Evolutionary conservation across 805 yeast species (phyloP).

Genomic region (Sungouiozyma intestinalis): DNA sequence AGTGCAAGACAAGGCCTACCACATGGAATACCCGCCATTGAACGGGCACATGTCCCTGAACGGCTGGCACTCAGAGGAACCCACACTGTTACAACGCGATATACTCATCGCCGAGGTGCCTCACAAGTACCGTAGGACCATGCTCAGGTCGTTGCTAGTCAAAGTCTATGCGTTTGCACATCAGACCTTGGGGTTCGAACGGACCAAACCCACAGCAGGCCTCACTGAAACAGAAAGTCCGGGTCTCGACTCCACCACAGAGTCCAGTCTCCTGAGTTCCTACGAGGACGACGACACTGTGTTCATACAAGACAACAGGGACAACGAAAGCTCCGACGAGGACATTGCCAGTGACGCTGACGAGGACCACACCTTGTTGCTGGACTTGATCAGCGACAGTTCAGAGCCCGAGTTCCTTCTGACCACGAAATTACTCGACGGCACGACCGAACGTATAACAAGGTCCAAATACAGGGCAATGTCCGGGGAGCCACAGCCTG

Average conservation of each 20-base stretch:
- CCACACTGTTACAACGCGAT: too few relatives aligned
- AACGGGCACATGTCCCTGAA: not conserved
- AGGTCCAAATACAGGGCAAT: not conserved
- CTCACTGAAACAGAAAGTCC: too few relatives aligned
- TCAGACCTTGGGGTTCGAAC: too few relatives aligned
- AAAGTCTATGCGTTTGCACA: too few relatives aligned
- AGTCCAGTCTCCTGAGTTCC: too few relatives aligned
- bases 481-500: not conserved
- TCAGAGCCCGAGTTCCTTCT: not conserved
- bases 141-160: too few relatives aligned
- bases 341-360: not conserved
- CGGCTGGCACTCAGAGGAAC: too few relatives aligned
- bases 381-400: constrained; percentile 1
- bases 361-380: not conserved
- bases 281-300: not conserved
- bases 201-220: too few relatives aligned
- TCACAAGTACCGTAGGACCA: too few relatives aligned
- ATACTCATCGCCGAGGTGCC: too few relatives aligned
- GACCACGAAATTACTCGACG: not conserved
- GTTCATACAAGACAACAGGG: not conserved
- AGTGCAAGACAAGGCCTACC: constrained; percentile 14
- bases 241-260: too few relatives aligned
- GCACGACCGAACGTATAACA: not conserved
- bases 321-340: not conserved
- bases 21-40: constrained; percentile 18